These are phyloP conservation scores for Fonsecaea multimorphosa DNA, from an alignment of 2,329 filamentous ascomycete genomes.

Conservation along the genomic window DNA sequence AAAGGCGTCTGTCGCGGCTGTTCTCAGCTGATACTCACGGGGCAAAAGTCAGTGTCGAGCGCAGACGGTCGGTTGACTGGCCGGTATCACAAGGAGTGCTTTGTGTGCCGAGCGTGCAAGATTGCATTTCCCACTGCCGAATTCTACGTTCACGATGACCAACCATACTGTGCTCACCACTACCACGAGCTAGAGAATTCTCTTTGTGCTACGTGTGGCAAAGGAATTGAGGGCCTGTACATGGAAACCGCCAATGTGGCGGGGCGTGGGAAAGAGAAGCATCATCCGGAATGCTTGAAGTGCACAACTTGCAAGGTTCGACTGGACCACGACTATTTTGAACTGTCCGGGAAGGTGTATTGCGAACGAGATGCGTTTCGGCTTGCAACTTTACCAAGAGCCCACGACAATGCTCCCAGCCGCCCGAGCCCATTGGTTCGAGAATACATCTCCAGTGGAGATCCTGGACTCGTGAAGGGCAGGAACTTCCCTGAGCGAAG, in stretches of 20 bases:
- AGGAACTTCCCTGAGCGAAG: conserved; percentile 56
- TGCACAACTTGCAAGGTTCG: conserved; percentile 75
- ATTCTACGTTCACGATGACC: conserved; percentile 88
- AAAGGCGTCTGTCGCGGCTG: conserved; percentile 87
- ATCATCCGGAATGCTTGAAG: conserved; percentile 84
- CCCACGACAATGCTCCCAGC: conserved; percentile 39
- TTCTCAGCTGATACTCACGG: conserved; percentile 73
- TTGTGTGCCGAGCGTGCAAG: conserved; percentile 84
- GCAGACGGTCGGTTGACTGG: conserved; percentile 91
- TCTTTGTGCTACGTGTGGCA: conserved; percentile 77
- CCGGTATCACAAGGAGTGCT: conserved; percentile 93
- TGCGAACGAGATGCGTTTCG: conserved; percentile 85
- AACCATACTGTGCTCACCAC: conserved; percentile 87
- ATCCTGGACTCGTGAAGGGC: conserved; percentile 41
- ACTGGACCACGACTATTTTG: conserved; percentile 86
- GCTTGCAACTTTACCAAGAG: conserved; percentile 34
- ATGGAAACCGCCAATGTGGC: conserved; percentile 72
- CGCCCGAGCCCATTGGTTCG: conserved; percentile 39
- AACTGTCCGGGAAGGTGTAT: conserved; percentile 78
- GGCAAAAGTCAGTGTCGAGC: conserved; percentile 82
- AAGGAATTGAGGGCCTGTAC: conserved; percentile 92
- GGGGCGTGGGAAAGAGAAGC: conserved; percentile 64
- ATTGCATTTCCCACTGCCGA: conserved; percentile 83
- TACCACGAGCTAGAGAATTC: conserved; percentile 92
- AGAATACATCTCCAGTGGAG: conserved; percentile 39